phyloP scores from a whole-genome alignment of 768 basidiomycete species.

The Tulasnella sp. region DNA sequence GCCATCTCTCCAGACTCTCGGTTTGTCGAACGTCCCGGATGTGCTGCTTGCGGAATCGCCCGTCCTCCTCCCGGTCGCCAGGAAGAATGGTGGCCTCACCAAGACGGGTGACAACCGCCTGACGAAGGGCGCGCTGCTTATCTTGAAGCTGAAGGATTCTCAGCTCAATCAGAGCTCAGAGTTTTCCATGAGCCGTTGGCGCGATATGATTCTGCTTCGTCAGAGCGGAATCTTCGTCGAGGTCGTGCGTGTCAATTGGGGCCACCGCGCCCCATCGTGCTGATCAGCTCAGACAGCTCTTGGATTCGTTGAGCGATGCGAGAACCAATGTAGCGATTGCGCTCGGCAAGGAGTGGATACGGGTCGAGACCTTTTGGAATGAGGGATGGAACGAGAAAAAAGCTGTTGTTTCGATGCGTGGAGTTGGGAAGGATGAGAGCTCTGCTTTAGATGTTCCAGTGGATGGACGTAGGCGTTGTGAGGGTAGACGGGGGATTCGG shows the following conservation, averaged over 20 bases:
- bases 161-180: conserved; percentile 86
- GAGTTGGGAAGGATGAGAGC: conserved; percentile 50
- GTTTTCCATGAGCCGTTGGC: conserved; percentile 64
- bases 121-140: conserved; percentile 78
- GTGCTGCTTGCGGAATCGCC: conserved; percentile 71
- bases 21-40: conserved; percentile 83
- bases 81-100: conserved; percentile 82
- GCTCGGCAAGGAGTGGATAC: conserved; percentile 80
- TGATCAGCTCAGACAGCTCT: conserved; percentile 70
- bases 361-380: conserved; percentile 91
- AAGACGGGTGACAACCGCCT: conserved; percentile 75
- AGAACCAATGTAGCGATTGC: conserved; percentile 82
- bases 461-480: conserved; percentile 86
- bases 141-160: conserved; percentile 80
- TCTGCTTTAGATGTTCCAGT: conserved; percentile 36
- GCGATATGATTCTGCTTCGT: conserved; percentile 32
- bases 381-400: conserved; percentile 73
- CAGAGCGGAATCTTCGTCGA: conserved; percentile 21
- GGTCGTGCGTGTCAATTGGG: conserved; percentile 30
- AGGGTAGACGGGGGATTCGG: conserved; percentile 72
- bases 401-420: conserved; percentile 60
- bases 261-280: conserved; percentile 69
- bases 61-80: conserved; percentile 84
- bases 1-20: conserved; percentile 81
- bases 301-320: conserved; percentile 78